Evolutionary conservation across 306 rosid species (phyloP).

Genomic region (Quercus gilva): DNA sequence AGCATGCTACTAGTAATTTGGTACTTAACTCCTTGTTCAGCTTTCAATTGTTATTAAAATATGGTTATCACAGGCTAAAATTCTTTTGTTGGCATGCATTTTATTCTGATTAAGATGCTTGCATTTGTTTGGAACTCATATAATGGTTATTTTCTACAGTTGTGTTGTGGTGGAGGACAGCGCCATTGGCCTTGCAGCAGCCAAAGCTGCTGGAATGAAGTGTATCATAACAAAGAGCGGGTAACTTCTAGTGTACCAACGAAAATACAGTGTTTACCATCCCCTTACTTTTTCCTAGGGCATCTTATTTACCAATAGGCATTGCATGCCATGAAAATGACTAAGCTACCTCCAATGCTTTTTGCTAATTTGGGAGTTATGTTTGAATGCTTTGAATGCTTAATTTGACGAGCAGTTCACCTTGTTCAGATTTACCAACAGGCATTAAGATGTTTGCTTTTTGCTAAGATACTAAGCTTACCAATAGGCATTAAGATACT

Average conservation of each 20-base stretch:
- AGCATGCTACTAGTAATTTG: conserved; percentile 13
- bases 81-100: not conserved
- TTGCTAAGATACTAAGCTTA: too few species aligned
- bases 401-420: too few species aligned
- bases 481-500: too few species aligned
- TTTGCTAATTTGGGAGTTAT: too few species aligned
- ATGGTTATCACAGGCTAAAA: not conserved
- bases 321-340: conserved; percentile 15
- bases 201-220: conserved; percentile 92
- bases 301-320: conserved; percentile 6
- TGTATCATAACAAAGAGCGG: conserved; percentile 92
- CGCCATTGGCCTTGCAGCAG: conserved; percentile 95
- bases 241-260: conserved; percentile 30
- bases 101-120: conserved; percentile 14
- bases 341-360: not conserved
- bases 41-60: not conserved
- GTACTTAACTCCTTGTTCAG: not conserved
- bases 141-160: conserved; percentile 40
- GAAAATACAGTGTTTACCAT: not conserved
- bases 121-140: conserved; percentile 8
- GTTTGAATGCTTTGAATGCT: too few species aligned
- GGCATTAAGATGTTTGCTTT: too few species aligned
- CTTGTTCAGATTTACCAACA: too few species aligned
- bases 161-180: conserved; percentile 97
- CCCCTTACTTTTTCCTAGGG: not conserved